Evolutionary conservation across 768 basidiomycete genomes (phyloP).

Genomic region (Mycena floridula): DNA sequence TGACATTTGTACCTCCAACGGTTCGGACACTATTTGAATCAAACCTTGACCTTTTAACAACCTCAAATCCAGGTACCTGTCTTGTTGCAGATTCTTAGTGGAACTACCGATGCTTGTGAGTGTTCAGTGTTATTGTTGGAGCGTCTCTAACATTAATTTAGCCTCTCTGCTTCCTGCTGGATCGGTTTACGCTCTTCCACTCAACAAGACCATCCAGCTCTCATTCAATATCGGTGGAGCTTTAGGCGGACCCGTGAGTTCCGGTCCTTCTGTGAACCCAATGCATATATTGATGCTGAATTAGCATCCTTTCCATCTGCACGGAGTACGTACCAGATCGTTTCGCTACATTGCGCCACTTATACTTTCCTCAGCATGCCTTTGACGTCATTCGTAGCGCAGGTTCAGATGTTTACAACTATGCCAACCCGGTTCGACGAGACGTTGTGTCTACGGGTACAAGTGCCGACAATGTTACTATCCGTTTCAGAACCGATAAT

Average conservation of each 20-base stretch:
- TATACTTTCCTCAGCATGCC: conserved; percentile 19
- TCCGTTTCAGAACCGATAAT: conserved; percentile 61
- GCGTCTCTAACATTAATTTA: conserved; percentile 16
- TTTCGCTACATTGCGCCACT: not conserved
- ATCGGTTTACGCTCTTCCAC: conserved; percentile 15
- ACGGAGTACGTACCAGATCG: conserved; percentile 24
- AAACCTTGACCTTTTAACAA: no score
- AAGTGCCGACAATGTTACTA: conserved; percentile 32
- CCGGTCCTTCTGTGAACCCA: not conserved
- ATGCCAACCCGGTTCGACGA: conserved; percentile 41
- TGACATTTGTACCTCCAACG: conserved; percentile 19
- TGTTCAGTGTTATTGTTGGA: conserved; percentile 36
- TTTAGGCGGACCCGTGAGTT: conserved; percentile 26
- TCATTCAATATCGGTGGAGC: conserved; percentile 31
- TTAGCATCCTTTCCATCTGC: conserved; percentile 40
- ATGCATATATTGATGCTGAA: not conserved
- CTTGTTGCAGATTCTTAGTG: conserved; percentile 45
- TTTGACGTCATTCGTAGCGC: conserved; percentile 36
- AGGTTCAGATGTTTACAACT: conserved; percentile 31
- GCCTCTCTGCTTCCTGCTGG: not conserved
- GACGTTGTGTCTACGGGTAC: conserved; percentile 30
- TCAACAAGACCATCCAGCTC: conserved; percentile 41
- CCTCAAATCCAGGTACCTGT: no score
- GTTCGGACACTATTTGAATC: no score
- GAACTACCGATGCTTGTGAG: conserved; percentile 27